A percentile compares a stretch with the other conserved stretches of the same genome.
Evolutionary conservation across 768 basidiomycete species (phyloP).

Genomic region (Crepidotus variabilis): DNA sequence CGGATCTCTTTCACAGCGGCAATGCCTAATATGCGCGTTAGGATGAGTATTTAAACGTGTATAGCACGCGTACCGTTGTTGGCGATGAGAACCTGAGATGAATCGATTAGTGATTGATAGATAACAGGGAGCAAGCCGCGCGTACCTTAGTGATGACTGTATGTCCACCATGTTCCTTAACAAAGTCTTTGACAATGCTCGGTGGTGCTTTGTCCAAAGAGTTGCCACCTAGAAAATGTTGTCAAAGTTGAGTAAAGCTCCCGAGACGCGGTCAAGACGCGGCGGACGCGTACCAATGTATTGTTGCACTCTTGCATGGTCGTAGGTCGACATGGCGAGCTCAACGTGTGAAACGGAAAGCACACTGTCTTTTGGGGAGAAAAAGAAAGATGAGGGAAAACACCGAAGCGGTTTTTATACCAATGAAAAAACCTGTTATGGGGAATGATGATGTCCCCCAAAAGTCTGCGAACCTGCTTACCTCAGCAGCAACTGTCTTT

Average conservation of each 20-base stretch:
- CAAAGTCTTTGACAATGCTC: slow-evolving; percentile 85
- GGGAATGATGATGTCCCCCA: slow-evolving; percentile 42
- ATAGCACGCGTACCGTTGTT: slow-evolving; percentile 73
- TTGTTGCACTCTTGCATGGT: slow-evolving; percentile 52
- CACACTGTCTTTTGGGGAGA: slow-evolving; percentile 15
- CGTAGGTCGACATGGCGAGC: slow-evolving; percentile 44
- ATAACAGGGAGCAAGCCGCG: not conserved
- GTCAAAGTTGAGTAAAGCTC: slow-evolving; percentile 11
- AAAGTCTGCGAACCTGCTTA: slow-evolving; percentile 33
- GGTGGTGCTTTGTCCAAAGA: slow-evolving; percentile 80
- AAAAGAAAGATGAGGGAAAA: slow-evolving; percentile 11
- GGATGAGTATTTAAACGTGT: slow-evolving; percentile 7
- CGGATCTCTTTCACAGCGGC: slow-evolving; percentile 99
- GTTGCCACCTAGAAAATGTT: slow-evolving; percentile 74
- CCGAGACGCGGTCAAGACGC: slow-evolving; percentile 3
- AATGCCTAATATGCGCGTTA: slow-evolving; percentile 59
- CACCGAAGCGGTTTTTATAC: slow-evolving; percentile 19
- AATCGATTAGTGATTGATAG: not conserved
- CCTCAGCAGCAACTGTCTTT: slow-evolving; percentile 19
- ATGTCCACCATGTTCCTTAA: slow-evolving; percentile 87
- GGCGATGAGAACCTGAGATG: slow-evolving; percentile 85
- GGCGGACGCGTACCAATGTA: slow-evolving; percentile 40
- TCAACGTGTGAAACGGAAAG: slow-evolving; percentile 15
- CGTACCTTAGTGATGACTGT: slow-evolving; percentile 97
- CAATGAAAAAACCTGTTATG: slow-evolving; percentile 22